Evolutionary conservation across 371 early-diverging fungal genomes (phyloP).

Genomic region (Ordospora pajunii): DNA sequence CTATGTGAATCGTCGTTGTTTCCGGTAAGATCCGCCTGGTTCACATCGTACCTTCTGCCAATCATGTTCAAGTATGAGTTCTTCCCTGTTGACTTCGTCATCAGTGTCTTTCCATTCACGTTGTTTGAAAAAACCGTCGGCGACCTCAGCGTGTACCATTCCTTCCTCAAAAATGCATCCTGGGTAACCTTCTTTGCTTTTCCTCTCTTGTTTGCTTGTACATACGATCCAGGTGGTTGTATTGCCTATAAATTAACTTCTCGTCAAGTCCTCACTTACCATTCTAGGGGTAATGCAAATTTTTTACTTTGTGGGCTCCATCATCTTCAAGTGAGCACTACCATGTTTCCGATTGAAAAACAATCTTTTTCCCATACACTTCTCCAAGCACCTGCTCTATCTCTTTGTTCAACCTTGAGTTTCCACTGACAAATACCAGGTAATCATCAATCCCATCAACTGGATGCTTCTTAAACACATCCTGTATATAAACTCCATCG

Average conservation of each 20-base stretch:
- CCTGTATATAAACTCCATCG: slow-evolving; percentile 36
- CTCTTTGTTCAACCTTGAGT: slow-evolving; percentile 36
- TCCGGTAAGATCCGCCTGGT: slow-evolving; percentile 77
- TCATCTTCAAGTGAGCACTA: neutral
- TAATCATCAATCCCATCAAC: slow-evolving; percentile 42
- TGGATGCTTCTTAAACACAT: slow-evolving; percentile 25
- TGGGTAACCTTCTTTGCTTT: slow-evolving; percentile 25
- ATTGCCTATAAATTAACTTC: slow-evolving; percentile 33
- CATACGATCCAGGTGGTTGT: slow-evolving; percentile 44
- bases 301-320: neutral
- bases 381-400: slow-evolving; percentile 28
- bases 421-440: slow-evolving; percentile 53
- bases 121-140: slow-evolving; percentile 33
- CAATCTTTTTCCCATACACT: slow-evolving; percentile 21
- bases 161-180: slow-evolving; percentile 56
- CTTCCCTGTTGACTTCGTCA: slow-evolving; percentile 43
- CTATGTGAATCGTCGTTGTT: slow-evolving; percentile 78
- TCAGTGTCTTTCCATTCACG: slow-evolving; percentile 49
- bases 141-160: slow-evolving; percentile 52
- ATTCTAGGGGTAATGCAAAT: neutral
- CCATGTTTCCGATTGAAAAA: slow-evolving; percentile 58
- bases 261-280: neutral
- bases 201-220: slow-evolving; percentile 51
- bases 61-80: slow-evolving; percentile 64
- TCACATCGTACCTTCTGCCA: slow-evolving; percentile 90